Evolutionary conservation across 1,284 basidiomycete species (phyloP).

Genomic region (Sporisorium graminicola): DNA sequence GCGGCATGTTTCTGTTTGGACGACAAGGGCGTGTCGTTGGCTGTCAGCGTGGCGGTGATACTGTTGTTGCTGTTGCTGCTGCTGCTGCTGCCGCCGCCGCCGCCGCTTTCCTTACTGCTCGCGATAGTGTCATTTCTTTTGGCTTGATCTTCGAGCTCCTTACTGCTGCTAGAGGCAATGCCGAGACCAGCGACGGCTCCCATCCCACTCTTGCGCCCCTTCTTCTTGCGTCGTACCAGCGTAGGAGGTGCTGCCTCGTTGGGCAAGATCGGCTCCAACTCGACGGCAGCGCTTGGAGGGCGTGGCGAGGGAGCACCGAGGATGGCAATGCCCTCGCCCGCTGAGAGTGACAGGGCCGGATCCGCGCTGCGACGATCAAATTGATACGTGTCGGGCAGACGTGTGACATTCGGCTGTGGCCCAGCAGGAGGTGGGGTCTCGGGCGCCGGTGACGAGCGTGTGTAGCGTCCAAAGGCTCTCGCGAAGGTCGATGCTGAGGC

Average conservation of each 20-base stretch:
- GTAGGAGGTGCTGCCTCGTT: constrained; percentile 85
- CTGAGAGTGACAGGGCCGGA: constrained; percentile 17
- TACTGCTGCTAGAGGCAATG: constrained; percentile 21
- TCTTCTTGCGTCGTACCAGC: constrained; percentile 60
- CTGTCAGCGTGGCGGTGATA: not conserved
- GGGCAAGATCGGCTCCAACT: constrained; percentile 89
- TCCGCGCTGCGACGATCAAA: constrained; percentile 35
- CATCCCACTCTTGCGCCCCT: constrained; percentile 24
- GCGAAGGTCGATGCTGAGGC: constrained; percentile 54
- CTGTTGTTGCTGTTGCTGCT: not conserved
- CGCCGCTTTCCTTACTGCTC: not conserved
- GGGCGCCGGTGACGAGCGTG: constrained; percentile 35
- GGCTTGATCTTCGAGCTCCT: constrained; percentile 1
- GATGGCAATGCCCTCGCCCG: constrained; percentile 38
- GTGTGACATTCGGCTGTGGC: constrained; percentile 71
- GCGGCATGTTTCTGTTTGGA: constrained; percentile 26
- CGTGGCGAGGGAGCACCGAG: constrained; percentile 59
- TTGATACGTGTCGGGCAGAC: constrained; percentile 56
- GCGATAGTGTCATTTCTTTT: not conserved
- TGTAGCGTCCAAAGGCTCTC: constrained; percentile 62
- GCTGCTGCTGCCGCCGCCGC: not conserved
- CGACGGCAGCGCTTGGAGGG: constrained; percentile 76
- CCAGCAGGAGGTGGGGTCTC: constrained; percentile 43
- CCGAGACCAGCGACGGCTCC: constrained; percentile 56
- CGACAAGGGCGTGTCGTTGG: constrained; percentile 7